Conservation (phyloP, 352 stramenopile species). For the Globisporangium irregulare region DNA sequence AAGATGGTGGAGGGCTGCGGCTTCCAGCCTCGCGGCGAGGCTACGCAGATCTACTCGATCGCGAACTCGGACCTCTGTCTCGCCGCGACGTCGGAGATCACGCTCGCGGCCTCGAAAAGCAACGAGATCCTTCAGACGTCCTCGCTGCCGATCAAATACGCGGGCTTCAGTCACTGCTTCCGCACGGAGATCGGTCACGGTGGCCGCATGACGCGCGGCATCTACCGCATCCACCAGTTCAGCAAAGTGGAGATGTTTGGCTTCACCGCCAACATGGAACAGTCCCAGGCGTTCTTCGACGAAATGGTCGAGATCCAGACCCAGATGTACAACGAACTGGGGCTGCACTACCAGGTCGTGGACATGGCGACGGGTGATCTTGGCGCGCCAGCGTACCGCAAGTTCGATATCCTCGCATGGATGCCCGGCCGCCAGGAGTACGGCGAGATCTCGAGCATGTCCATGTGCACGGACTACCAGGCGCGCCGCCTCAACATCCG, state of each 20-base stretch:
- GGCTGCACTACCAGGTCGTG: constrained; percentile 75
- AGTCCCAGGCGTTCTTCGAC: constrained; percentile 69
- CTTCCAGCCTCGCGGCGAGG: constrained; percentile 84
- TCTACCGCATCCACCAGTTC: constrained; percentile 91
- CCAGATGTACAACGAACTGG: constrained; percentile 72
- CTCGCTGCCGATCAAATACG: constrained; percentile 68
- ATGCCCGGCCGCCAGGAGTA: constrained; percentile 81
- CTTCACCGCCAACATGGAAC: constrained; percentile 66
- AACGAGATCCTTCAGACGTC: constrained; percentile 61
- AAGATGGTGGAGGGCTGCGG: constrained; percentile 82
- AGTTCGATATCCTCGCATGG: constrained; percentile 86
- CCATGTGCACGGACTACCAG: constrained; percentile 91
- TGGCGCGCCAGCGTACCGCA: constrained; percentile 76
- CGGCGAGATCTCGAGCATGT: constrained; percentile 83
- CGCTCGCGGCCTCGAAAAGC: constrained; percentile 74
- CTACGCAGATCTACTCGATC: constrained; percentile 87
- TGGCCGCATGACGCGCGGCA: constrained; percentile 64
- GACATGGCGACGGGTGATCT: constrained; percentile 86
- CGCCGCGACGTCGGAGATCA: constrained; percentile 84
- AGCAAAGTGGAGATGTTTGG: constrained; percentile 90
- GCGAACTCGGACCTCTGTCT: constrained; percentile 83
- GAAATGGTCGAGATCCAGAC: constrained; percentile 81
- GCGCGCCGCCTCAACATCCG: constrained; percentile 83
- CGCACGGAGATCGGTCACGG: constrained; percentile 83
- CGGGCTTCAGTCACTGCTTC: constrained; percentile 87